Conservation (phyloP, 805 yeast species). For the Torulaspora quercuum region DNA sequence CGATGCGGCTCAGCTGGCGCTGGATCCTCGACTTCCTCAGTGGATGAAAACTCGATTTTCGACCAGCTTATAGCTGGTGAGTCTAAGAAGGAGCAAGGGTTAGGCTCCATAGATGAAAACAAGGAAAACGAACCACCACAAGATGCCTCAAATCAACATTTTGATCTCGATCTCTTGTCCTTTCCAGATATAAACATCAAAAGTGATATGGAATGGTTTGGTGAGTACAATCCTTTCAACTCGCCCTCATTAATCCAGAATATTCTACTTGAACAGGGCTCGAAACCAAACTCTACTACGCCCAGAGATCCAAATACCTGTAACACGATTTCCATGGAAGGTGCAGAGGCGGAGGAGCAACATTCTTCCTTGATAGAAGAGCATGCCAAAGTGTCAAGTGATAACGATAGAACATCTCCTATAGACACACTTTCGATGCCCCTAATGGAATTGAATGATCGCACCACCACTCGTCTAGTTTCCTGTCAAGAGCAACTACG, state of each 20-base stretch:
- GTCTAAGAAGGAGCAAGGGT: constrained; percentile 4
- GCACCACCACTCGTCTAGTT: constrained; percentile 13
- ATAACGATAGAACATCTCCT: constrained; percentile 34
- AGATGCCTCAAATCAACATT: constrained; percentile 1
- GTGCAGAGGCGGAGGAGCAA: constrained; percentile 14
- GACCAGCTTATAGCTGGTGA: constrained; percentile 9
- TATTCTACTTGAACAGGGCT: constrained; percentile 4
- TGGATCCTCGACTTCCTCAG: background rate
- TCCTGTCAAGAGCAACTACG: constrained; percentile 34
- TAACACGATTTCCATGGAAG: constrained; percentile 19
- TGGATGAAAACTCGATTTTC: constrained; percentile 6
- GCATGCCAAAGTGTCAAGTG: constrained; percentile 17
- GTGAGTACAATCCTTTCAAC: constrained; percentile 23
- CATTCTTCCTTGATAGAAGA: constrained; percentile 1
- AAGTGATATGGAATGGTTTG: constrained; percentile 27
- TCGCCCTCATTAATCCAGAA: constrained; percentile 13
- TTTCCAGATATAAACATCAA: constrained; percentile 19
- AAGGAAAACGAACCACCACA: constrained; percentile 33
- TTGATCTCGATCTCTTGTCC: constrained; percentile 20
- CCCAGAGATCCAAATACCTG: constrained; percentile 23
- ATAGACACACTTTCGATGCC: constrained; percentile 37
- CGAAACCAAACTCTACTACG: constrained; percentile 16
- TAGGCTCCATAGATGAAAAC: constrained; percentile 16
- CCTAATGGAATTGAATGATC: constrained; percentile 32
- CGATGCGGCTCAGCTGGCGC: constrained; percentile 10